Evolutionary conservation across 202 grass and related monocot genomes (phyloP), one percentile per base, ranked within the genome.

Genomic region (Schoenoplectus triqueter): DNA sequence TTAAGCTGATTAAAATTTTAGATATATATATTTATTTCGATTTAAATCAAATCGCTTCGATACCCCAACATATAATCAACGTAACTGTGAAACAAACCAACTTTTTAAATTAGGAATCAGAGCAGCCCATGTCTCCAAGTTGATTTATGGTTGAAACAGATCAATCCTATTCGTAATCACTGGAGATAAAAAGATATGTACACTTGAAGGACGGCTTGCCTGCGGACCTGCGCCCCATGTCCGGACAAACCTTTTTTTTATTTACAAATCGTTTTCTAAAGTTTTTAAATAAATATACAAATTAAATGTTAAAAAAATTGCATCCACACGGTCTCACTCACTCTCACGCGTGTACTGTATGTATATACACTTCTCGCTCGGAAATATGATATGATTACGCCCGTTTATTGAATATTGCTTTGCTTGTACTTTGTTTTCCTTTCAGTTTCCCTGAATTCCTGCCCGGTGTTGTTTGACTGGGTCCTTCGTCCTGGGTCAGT

Each of bases 391-490:
- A 54, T 54, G 0, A 18, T 52, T 54, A 73, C 70, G 18, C 70
- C 8, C 47, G 3, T 22, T 54, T 18, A 31, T 31, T 31, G 31
- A 31, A 31, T 31, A 31, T 31, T 73, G 17, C 46, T 19, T 10
- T 49, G 18, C 70, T 9, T 73, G 42, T 52, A 74, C 71, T 22
- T 74, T 0, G 18, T 21, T 74, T 52, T 8, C 47, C 56, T 59
- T 59, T 31, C 31, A 59, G 56, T 21, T 31, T 0, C 41, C 41
- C 42, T 47, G 42, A 75, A 75, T 55, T 75, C 10, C 18, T 54
- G 17, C 19, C 72, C 22, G 48, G 72, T 51, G 5, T 75, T 55
- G 48, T 54, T 55, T 75, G 72, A 75, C 72, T 54, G 72, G 49
- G 72, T 39, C 49, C 19, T 1, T 31, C 22, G 72, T 75, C 72